Conservation (phyloP, 2,329 filamentous ascomycete species). For the Botrytis deweyae region DNA sequence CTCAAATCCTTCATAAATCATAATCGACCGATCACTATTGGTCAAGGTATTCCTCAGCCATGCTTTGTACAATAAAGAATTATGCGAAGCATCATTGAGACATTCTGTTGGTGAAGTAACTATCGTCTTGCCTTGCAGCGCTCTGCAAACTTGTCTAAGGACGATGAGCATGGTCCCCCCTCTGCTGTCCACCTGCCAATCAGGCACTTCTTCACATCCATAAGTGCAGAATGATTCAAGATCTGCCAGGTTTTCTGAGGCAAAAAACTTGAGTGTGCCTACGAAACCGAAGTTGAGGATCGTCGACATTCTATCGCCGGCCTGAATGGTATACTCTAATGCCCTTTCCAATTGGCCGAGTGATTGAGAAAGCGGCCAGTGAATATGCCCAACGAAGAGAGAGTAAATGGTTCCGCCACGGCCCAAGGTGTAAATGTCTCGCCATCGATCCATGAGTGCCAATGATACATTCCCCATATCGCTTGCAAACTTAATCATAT, state of each 20-base stretch:
- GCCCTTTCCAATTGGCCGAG: constrained; percentile 62
- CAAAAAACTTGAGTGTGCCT: constrained; percentile 66
- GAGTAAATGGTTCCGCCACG: constrained; percentile 68
- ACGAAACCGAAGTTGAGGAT: constrained; percentile 70
- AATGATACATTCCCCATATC: constrained; percentile 64
- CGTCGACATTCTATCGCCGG: constrained; percentile 69
- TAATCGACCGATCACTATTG: constrained; percentile 60
- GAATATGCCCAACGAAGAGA: constrained; percentile 68
- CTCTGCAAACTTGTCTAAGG: constrained; percentile 64
- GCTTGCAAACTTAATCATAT: constrained; percentile 65
- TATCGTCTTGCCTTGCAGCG: constrained; percentile 72
- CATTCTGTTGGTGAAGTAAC: constrained; percentile 49
- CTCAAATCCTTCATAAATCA: constrained; percentile 68
- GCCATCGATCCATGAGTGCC: constrained; percentile 61
- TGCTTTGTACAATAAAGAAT: constrained; percentile 55
- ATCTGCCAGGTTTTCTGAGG: constrained; percentile 66
- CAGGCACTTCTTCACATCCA: constrained; percentile 69
- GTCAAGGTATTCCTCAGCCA: constrained; percentile 54
- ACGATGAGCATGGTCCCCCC: constrained; percentile 69
- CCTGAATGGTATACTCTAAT: constrained; percentile 62
- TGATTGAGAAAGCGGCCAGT: constrained; percentile 58
- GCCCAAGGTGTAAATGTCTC: constrained; percentile 64
- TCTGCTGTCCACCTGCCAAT: constrained; percentile 69
- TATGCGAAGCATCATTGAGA: constrained; percentile 68
- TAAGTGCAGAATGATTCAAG: constrained; percentile 70